A percentile compares a stretch with the other conserved stretches of the same genome.
Evolutionary conservation across 495 filamentous ascomycete species (phyloP).

Genomic region (Hypoxylon lenormandii): DNA sequence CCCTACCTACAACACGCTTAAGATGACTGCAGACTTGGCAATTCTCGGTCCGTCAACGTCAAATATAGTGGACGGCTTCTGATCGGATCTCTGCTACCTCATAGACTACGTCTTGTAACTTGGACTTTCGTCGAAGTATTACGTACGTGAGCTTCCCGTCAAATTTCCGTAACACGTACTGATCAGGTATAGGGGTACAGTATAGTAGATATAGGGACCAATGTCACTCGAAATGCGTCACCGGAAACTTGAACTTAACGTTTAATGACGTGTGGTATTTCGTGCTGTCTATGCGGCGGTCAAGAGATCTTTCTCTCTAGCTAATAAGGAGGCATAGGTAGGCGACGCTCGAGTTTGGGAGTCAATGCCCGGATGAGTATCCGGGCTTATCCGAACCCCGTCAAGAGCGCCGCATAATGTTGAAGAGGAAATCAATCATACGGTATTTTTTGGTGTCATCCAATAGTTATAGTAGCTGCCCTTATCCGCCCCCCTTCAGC

Average conservation of each 20-base stretch:
- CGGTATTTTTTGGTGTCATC: conserved; percentile 1
- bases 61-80: neutral
- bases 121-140: neutral
- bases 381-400: conserved; percentile 5
- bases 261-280: conserved; percentile 31
- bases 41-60: too few species aligned
- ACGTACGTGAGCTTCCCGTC: neutral
- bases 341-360: conserved; percentile 4
- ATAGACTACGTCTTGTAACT: neutral
- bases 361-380: conserved; percentile 6
- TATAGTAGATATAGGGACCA: conserved; percentile 2
- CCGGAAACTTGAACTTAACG: neutral
- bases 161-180: neutral
- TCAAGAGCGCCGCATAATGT: conserved; percentile 18
- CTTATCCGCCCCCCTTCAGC: conserved; percentile 12
- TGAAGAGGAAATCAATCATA: conserved; percentile 12
- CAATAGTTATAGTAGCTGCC: conserved; percentile 11
- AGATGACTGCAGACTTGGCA: neutral
- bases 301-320: neutral
- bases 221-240: conserved; percentile 23
- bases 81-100: neutral
- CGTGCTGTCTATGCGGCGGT: neutral
- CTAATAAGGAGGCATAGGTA: conserved; percentile 7
- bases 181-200: neutral
- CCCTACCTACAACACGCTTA: neutral